phyloP scores from a whole-genome alignment of 768 basidiomycete species.

The Agrocybe praecox region DNA sequence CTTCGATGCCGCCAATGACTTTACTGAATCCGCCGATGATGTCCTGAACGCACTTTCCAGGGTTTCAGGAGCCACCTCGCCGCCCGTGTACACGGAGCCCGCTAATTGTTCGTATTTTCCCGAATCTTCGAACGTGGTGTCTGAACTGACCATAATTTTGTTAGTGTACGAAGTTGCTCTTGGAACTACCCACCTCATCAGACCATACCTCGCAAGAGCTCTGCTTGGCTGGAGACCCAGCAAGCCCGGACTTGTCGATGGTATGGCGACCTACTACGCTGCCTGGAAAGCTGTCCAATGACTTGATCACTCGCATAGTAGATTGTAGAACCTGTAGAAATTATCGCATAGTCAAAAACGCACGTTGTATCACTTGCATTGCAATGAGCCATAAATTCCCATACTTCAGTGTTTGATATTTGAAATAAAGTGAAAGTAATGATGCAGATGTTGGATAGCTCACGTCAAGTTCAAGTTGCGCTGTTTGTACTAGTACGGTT shows the following conservation, averaged over 20 bases:
- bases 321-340: neutral
- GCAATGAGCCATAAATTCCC: too few species aligned
- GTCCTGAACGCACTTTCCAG: neutral
- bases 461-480: too few species aligned
- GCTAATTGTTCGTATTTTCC: neutral
- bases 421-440: too few species aligned
- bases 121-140: neutral
- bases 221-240: conserved; percentile 2
- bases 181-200: conserved; percentile 1
- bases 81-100: neutral
- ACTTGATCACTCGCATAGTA: neutral
- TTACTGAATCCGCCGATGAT: conserved; percentile 1
- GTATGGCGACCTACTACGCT: neutral
- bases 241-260: conserved; percentile 1
- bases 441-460: too few species aligned
- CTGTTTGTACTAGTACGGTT: too few species aligned
- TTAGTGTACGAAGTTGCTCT: conserved; percentile 3
- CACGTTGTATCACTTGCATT: neutral
- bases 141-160: neutral
- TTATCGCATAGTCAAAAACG: neutral
- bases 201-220: conserved; percentile 2
- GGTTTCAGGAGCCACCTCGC: neutral
- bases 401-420: too few species aligned
- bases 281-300: conserved; percentile 1
- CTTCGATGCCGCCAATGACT: conserved; percentile 2